These are phyloP conservation scores for Xerocomellus amylosporus DNA, from an alignment of 768 basidiomycete species.

Conservation along the genomic window DNA sequence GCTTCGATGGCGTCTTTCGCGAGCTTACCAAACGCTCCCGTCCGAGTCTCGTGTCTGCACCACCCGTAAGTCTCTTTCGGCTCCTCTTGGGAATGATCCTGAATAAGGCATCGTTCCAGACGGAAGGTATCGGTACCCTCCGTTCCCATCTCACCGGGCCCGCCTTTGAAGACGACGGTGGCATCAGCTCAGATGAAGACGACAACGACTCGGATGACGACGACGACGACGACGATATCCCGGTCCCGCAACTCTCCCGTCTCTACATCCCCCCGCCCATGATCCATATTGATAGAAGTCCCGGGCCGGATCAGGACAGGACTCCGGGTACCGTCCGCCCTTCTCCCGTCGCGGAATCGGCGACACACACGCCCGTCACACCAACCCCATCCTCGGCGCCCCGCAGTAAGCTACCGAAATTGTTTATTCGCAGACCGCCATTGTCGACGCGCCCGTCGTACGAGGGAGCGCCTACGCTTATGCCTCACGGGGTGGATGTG, in stretches of 20 bases:
- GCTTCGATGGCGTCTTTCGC: conserved; percentile 58
- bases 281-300: conserved; percentile 20
- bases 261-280: conserved; percentile 23
- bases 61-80: conserved; percentile 56
- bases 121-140: conserved; percentile 82
- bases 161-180: conserved; percentile 75
- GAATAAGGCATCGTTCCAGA: conserved; percentile 41
- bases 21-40: conserved; percentile 64
- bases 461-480: conserved; percentile 15
- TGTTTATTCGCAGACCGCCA: conserved; percentile 36
- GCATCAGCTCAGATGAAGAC: conserved; percentile 54
- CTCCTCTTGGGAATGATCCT: neutral
- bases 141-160: conserved; percentile 57
- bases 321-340: conserved; percentile 27
- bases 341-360: conserved; percentile 19
- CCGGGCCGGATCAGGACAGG: conserved; percentile 5
- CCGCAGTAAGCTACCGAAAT: conserved; percentile 31
- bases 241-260: conserved; percentile 22
- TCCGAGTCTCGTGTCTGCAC: conserved; percentile 68
- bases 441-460: conserved; percentile 32
- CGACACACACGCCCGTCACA: conserved; percentile 26
- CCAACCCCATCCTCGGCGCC: conserved; percentile 24
- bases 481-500: neutral
- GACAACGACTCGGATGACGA: conserved; percentile 34
- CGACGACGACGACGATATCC: conserved; percentile 32